phyloP scores from a whole-genome alignment of 371 early-diverging fungal genomes.

The Rhizopus microsporus region DNA sequence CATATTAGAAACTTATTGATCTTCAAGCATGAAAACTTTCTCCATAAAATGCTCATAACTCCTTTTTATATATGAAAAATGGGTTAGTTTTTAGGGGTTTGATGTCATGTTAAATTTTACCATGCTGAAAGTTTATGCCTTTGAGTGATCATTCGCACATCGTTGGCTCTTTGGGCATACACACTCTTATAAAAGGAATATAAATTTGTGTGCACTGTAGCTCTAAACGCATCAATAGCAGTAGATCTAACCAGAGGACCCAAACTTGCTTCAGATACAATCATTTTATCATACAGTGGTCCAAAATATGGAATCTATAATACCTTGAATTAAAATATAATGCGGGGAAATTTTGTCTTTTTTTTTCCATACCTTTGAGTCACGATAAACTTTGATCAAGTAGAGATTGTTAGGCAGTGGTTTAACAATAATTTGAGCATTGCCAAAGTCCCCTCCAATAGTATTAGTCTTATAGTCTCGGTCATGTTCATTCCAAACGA shows the following conservation, averaged over 20 bases:
- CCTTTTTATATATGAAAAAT: conserved; percentile 21
- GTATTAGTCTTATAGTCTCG: conserved; percentile 84
- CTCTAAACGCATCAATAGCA: conserved; percentile 73
- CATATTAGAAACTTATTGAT: conserved; percentile 19
- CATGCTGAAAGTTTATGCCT: conserved; percentile 62
- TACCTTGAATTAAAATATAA: neutral
- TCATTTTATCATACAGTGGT: conserved; percentile 80
- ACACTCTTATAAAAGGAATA: conserved; percentile 51
- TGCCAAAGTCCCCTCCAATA: conserved; percentile 97
- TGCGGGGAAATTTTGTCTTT: neutral
- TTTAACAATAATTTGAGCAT: conserved; percentile 88
- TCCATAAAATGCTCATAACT: conserved; percentile 57
- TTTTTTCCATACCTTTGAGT: conserved; percentile 57
- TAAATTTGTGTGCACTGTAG: conserved; percentile 51
- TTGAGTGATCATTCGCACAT: conserved; percentile 60
- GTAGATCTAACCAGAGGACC: conserved; percentile 84
- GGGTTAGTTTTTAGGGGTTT: conserved; percentile 1
- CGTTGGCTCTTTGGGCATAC: conserved; percentile 56
- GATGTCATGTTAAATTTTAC: conserved; percentile 23
- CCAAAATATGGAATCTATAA: conserved; percentile 77
- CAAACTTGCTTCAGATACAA: conserved; percentile 73
- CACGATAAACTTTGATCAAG: conserved; percentile 74
- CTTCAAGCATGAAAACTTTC: conserved; percentile 54
- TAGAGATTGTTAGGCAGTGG: conserved; percentile 75
- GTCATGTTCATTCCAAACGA: conserved; percentile 94